A percentile compares a stretch with the other conserved stretches of the same genome.
phyloP scores from a whole-genome alignment of 228 moss, liverwort and hornwort species.

The Sphagnum magellanicum region DNA sequence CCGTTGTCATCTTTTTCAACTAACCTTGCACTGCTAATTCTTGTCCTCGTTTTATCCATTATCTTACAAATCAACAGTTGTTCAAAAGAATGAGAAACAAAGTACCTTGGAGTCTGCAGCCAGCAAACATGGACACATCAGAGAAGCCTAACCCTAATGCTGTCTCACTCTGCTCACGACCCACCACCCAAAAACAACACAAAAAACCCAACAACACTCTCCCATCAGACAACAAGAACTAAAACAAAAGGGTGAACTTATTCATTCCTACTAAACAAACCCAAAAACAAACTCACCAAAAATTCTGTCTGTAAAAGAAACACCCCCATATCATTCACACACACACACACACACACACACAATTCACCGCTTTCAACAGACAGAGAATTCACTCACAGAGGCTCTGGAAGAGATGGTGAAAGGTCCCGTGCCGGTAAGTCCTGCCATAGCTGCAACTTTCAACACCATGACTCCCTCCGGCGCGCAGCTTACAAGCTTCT shows the following conservation, averaged over 20 bases:
- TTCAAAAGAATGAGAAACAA: not conserved
- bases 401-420: slow-evolving; percentile 17
- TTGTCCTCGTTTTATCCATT: no score
- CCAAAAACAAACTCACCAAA: no score
- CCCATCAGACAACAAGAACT: no score
- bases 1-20: no score
- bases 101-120: slow-evolving; percentile 60
- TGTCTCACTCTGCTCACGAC: slow-evolving; percentile 37
- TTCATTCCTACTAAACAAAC: no score
- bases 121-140: slow-evolving; percentile 56
- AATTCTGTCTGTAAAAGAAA: not conserved
- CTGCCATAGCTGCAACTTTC: slow-evolving; percentile 34
- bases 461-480: slow-evolving; percentile 22
- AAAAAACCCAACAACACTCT: no score
- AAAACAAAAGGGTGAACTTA: no score
- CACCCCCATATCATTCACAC: not conserved
- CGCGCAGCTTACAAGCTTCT: no score
- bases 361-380: not conserved
- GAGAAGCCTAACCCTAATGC: slow-evolving; percentile 20
- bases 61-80: no score
- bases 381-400: slow-evolving; percentile 12
- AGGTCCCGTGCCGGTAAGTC: slow-evolving; percentile 11
- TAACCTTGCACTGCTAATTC: no score
- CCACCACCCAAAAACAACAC: not conserved
- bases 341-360: not conserved